Conservation (phyloP, 257 asterid species). For the Solanum virginianum region DNA sequence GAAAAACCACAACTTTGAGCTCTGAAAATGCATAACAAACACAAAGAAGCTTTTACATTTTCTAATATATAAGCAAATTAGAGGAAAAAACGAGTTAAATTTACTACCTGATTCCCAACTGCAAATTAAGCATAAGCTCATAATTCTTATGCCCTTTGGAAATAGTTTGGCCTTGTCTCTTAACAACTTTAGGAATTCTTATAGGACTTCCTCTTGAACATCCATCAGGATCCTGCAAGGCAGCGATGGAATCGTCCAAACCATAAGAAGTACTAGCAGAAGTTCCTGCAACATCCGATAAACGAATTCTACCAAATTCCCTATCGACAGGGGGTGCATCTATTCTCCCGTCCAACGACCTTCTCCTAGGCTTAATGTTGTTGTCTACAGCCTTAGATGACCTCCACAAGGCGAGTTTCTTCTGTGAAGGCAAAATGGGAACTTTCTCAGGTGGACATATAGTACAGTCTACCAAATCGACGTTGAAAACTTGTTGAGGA, state of each 20-base stretch:
- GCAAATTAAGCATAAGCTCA: constrained; percentile 31
- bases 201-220: constrained; percentile 10
- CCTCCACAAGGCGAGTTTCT: constrained; percentile 69
- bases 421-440: constrained; percentile 74
- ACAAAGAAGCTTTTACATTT: neutral
- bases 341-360: constrained; percentile 79
- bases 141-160: constrained; percentile 30
- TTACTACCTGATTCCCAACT: constrained; percentile 26
- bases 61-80: neutral
- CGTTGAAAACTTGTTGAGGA: constrained; percentile 46
- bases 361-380: constrained; percentile 38
- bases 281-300: constrained; percentile 44
- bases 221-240: neutral
- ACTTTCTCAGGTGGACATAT: constrained; percentile 57
- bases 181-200: constrained; percentile 21
- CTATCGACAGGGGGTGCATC: constrained; percentile 43
- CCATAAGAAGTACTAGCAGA: constrained; percentile 3
- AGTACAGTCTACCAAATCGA: constrained; percentile 46
- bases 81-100: neutral
- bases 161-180: constrained; percentile 26
- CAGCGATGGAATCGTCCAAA: neutral
- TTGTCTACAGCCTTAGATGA: constrained; percentile 44
- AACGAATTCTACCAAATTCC: constrained; percentile 45
- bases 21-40: neutral
- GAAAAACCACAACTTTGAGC: neutral